Base-by-base conservation (phyloP, 495 filamentous ascomycete genomes). In the Podospora appendiculata region DNA sequence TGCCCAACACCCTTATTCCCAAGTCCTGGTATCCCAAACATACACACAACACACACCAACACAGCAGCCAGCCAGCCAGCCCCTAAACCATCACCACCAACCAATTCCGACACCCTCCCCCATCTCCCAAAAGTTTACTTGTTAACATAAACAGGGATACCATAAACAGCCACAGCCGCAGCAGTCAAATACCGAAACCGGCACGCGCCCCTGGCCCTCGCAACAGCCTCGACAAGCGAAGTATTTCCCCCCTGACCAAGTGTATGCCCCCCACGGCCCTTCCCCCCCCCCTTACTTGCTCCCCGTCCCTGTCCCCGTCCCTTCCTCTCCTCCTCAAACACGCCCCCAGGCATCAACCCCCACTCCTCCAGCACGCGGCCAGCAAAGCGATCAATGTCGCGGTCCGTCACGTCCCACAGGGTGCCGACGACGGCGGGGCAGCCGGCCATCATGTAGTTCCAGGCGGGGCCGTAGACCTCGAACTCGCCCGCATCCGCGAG, bases 331-430 rank as follows among this genome's bases (percentile, higher is more conserved):
- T 36, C 39, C 43, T 53, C 54, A 12, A 74, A 69, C 0, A 58
- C 60, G n/a, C 17, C 71, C 74, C 10, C 45, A 16, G 0, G 59
- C 59, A 32, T 89, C 70, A 3, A 98, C 63, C 12, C 93, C 93
- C 93, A 98, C 50, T 83, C 78, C 63, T 91, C 85, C 46, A 95
- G 84, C 3, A 85, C 71, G 13, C 78, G 71, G 18, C 81, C 80
- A 0, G 89, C 84, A 63, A 96, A 95, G 36, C 90, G 84, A 72
- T 98, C 93, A 59, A 95, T 93, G 64, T 98, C 93, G 57, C 86
- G 86, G 59, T 98, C 93, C 11, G 94, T 98, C 17, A 98, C 93
- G 67, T 98, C 93, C 93, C 93, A 98, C 36, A 98, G 74, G 5
- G 88, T 95, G 17, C 87, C 92, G 0, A 96, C 82, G 14, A 96